Evolutionary conservation across 2,329 filamentous ascomycete genomes (phyloP).

Genomic region (Massarina eburnea): DNA sequence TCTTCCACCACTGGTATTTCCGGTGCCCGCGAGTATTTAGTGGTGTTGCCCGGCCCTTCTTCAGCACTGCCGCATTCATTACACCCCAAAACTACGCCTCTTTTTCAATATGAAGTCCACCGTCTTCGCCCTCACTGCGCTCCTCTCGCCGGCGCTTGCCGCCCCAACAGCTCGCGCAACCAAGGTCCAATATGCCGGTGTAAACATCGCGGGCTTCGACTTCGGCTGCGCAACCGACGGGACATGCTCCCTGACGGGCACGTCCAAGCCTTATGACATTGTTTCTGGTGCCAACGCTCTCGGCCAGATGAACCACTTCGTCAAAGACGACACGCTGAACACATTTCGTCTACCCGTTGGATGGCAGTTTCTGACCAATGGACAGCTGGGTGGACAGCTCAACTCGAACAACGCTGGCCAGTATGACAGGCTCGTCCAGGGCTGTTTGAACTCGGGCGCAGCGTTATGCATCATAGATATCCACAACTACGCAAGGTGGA

Average conservation of each 20-base stretch:
- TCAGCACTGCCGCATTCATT: too few relatives aligned
- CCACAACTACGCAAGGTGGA: conserved; percentile 56
- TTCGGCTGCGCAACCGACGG: conserved; percentile 47
- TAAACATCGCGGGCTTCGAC: conserved; percentile 53
- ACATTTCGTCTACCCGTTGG: conserved; percentile 59
- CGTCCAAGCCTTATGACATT: conserved; percentile 20
- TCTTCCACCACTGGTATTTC: too few relatives aligned
- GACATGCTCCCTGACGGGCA: conserved; percentile 19
- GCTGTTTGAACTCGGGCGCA: conserved; percentile 59
- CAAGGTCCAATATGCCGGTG: conserved; percentile 34
- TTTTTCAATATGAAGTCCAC: neutral
- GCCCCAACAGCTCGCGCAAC: conserved; percentile 5
- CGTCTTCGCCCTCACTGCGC: neutral
- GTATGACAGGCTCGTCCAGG: conserved; percentile 60
- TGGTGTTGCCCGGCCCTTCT: too few relatives aligned
- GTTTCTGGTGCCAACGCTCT: conserved; percentile 40
- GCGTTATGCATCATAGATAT: conserved; percentile 60
- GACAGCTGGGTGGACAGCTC: conserved; percentile 54
- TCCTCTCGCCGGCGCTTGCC: neutral
- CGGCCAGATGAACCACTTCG: conserved; percentile 60
- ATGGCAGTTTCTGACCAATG: conserved; percentile 63
- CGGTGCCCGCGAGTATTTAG: neutral
- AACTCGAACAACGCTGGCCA: conserved; percentile 51
- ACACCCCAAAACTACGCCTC: neutral
- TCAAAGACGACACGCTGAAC: conserved; percentile 56